Percentiles rank a stretch among this genome's conserved stretches.
Evolutionary conservation across 2,329 filamentous ascomycete species (phyloP).

Genomic region (Pochonia chlamydosporia): DNA sequence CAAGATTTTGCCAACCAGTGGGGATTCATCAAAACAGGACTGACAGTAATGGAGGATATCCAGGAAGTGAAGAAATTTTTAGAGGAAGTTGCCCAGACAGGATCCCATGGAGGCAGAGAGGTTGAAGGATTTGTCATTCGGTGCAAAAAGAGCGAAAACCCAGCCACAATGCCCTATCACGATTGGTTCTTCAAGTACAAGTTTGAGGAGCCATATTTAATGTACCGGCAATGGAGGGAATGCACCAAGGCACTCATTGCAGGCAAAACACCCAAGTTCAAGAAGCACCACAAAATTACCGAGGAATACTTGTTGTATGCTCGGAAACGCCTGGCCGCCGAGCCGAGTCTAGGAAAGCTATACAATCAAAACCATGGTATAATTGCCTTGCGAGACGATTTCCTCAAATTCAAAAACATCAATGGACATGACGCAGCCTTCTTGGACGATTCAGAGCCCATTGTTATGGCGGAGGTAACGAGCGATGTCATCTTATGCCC

Average conservation of each 20-base stretch:
- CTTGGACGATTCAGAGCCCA: conserved; percentile 50
- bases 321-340: conserved; percentile 61
- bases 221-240: conserved; percentile 98
- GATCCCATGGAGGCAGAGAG: conserved; percentile 83
- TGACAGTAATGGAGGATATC: conserved; percentile 71
- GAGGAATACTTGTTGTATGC: conserved; percentile 86
- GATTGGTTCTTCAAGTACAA: conserved; percentile 99
- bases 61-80: conserved; percentile 72
- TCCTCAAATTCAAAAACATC: conserved; percentile 74
- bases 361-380: conserved; percentile 93
- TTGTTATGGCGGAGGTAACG: conserved; percentile 48
- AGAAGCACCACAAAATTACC: conserved; percentile 85
- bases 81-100: conserved; percentile 79
- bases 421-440: conserved; percentile 86
- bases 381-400: conserved; percentile 83
- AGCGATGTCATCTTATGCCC: conserved; percentile 78
- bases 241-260: conserved; percentile 86
- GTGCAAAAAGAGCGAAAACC: conserved; percentile 62
- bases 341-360: conserved; percentile 60
- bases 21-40: conserved; percentile 88
- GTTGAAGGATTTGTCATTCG: conserved; percentile 96
- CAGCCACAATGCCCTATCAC: conserved; percentile 50
- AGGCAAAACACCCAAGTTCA: conserved; percentile 67
- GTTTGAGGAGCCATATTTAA: conserved; percentile 96
- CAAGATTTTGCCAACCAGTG: conserved; percentile 85